Percentiles rank a stretch among this genome's conserved stretches.
phyloP scores from a whole-genome alignment of 169 alveolate species.

The Plasmodium malariae region DNA sequence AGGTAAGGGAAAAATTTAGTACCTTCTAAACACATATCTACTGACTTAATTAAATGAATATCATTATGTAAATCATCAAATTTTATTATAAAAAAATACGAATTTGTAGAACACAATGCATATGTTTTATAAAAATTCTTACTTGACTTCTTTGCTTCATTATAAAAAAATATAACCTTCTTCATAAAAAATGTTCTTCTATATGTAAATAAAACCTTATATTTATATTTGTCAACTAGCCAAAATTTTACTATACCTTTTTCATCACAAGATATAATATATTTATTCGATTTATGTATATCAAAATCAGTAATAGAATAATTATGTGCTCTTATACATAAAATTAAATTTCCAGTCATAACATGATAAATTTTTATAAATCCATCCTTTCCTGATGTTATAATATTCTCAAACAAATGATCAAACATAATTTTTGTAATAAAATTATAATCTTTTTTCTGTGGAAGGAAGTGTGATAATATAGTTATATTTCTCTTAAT shows the following conservation, averaged over 20 bases:
- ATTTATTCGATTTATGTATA: conserved; percentile 61
- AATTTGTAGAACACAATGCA: conserved; percentile 55
- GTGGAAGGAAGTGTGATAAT: conserved; percentile 66
- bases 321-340: conserved; percentile 32
- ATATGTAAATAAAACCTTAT: conserved; percentile 39
- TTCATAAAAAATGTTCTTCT: conserved; percentile 58
- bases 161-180: conserved; percentile 49
- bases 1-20: conserved; percentile 44
- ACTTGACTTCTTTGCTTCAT: not conserved
- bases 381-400: conserved; percentile 76
- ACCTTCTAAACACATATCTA: not conserved
- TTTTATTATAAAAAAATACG: conserved; percentile 48
- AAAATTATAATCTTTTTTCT: conserved; percentile 40
- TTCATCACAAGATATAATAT: conserved; percentile 63
- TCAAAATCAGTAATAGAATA: conserved; percentile 65
- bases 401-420: conserved; percentile 18
- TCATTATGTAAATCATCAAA: conserved; percentile 65
- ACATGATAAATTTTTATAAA: conserved; percentile 57
- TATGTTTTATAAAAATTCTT: conserved; percentile 33
- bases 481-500: conserved; percentile 61
- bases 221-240: conserved; percentile 39
- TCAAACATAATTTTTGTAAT: conserved; percentile 66
- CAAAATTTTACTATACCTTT: conserved; percentile 56
- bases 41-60: conserved; percentile 6
- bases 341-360: conserved; percentile 48